phyloP scores from a whole-genome alignment of 805 yeast genomes.

The Nakazawaea holstii region DNA sequence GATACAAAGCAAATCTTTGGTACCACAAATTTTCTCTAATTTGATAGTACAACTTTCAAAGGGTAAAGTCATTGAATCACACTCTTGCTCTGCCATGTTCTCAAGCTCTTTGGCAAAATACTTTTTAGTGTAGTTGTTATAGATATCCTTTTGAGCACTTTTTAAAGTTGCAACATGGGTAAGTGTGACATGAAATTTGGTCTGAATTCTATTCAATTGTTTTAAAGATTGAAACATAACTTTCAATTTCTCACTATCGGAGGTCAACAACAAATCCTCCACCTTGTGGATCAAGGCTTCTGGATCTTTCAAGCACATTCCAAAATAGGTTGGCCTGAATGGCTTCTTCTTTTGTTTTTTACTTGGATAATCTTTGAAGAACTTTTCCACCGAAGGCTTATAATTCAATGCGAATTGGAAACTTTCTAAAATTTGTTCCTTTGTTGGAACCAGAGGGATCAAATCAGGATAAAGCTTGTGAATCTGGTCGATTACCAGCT shows the following conservation, averaged over 20 bases:
- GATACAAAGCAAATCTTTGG: slow-evolving; percentile 47
- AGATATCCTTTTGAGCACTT: neutral
- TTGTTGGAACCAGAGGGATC: slow-evolving; percentile 34
- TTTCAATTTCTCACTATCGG: slow-evolving; percentile 1
- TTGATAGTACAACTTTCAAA: slow-evolving; percentile 30
- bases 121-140: slow-evolving; percentile 13
- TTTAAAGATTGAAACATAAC: slow-evolving; percentile 18
- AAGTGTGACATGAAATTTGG: slow-evolving; percentile 63
- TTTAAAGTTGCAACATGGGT: slow-evolving; percentile 33
- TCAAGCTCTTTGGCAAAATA: slow-evolving; percentile 14
- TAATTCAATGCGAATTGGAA: slow-evolving; percentile 47
- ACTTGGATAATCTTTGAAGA: slow-evolving; percentile 17
- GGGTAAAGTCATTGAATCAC: slow-evolving; percentile 13
- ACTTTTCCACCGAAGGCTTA: slow-evolving; percentile 44
- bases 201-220: slow-evolving; percentile 35
- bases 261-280: slow-evolving; percentile 13
- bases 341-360: slow-evolving; percentile 11
- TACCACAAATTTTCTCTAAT: slow-evolving; percentile 43
- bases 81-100: slow-evolving; percentile 12
- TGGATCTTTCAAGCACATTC: slow-evolving; percentile 29
- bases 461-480: slow-evolving; percentile 37
- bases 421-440: slow-evolving; percentile 36
- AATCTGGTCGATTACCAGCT: slow-evolving; percentile 33
- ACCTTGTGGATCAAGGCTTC: slow-evolving; percentile 12
- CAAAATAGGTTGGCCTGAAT: slow-evolving; percentile 38